Evolutionary conservation across 768 basidiomycete genomes (phyloP).

Genomic region (Coprinopsis sp.): DNA sequence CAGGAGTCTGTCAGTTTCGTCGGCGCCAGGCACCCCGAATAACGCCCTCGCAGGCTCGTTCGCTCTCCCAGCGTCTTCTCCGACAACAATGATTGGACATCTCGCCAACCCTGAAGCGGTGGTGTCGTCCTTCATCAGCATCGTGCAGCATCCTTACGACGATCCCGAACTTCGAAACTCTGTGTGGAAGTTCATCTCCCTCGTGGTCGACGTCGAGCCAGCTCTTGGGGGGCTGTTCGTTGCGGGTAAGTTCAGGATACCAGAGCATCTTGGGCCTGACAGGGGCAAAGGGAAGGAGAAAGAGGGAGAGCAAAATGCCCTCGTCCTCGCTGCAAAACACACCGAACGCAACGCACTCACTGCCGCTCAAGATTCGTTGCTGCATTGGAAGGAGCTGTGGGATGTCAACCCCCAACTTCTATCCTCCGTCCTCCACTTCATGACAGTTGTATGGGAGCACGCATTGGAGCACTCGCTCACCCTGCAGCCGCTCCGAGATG

Average conservation of each 20-base stretch:
- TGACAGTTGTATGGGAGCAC: slow-evolving; percentile 77
- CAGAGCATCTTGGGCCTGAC: slow-evolving; percentile 33
- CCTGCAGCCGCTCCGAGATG: slow-evolving; percentile 51
- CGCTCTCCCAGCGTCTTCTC: slow-evolving; percentile 31
- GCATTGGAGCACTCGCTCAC: slow-evolving; percentile 64
- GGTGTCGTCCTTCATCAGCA: slow-evolving; percentile 61
- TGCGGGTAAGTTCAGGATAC: slow-evolving; percentile 60
- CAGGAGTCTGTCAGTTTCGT: slow-evolving; percentile 48
- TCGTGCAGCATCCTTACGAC: slow-evolving; percentile 76
- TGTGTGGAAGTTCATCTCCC: slow-evolving; percentile 79
- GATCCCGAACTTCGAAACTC: slow-evolving; percentile 67
- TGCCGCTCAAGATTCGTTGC: slow-evolving; percentile 61
- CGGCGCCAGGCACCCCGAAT: slow-evolving; percentile 24
- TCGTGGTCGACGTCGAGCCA: slow-evolving; percentile 82
- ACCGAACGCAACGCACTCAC: slow-evolving; percentile 51
- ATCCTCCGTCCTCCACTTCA: slow-evolving; percentile 67
- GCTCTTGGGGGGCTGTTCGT: slow-evolving; percentile 79
- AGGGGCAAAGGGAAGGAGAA: slow-evolving; percentile 36
- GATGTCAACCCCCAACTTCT: slow-evolving; percentile 73
- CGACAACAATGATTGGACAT: slow-evolving; percentile 74
- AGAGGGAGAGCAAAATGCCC: slow-evolving; percentile 26
- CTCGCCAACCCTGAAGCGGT: slow-evolving; percentile 72
- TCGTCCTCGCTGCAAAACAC: slow-evolving; percentile 32
- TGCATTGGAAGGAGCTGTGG: slow-evolving; percentile 72
- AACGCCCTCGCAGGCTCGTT: neutral